Evolutionary conservation across 495 filamentous ascomycete species (phyloP), one percentile per base, ranked within the genome.

Genomic region (Cercophora newfieldiana): DNA sequence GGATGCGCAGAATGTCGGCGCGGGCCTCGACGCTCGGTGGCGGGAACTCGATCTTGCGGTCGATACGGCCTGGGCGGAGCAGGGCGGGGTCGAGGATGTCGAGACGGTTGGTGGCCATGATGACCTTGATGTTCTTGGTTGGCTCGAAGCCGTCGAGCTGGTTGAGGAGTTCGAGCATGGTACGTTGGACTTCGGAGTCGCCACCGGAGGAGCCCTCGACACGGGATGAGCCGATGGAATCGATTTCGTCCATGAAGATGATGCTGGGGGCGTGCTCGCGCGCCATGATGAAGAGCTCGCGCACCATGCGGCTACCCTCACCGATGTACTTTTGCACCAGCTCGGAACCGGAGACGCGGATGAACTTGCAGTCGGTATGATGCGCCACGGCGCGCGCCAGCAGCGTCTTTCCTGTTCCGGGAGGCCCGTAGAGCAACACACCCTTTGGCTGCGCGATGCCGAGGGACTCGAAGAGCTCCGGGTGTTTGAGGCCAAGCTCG

Each of bases 231-330:
- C 96, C 95, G 80, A 99, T 99, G 65, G 91, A 96, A 79, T 99
- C 95, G 80, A 99, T 98, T 77, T 99, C 95, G 80, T 99, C 95
- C 94, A 99, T 99, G 83, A 99, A 99, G 79, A 99, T 99, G 76
- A 99, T 99, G 72, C 91, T 96, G n/a, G 95, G 95, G 0, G 95
- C 96, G 73, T 99, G 96, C 78, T 99, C 95, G 74, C 95, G 86
- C 19, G 95, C 95, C 95, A 99, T 99, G 73, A 98, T 91, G 81
- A 99, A 99, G 19, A 99, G 83, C 80, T 99, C 95, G 61, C 95
- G 91, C 61, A 99, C 95, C 95, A 99, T 99, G 61, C 95, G 90
- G 72, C 90, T 94, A 71, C 95, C 95, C 78, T 99, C 95, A 68
- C 96, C 95, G 65, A 99, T 98, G 78, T 99, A 99, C 78, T 99